Percentiles rank a stretch among this genome's conserved stretches.
These are phyloP conservation scores for Leccinum disarticulatum DNA, from an alignment of 768 basidiomycete genomes.

Conservation along the genomic window DNA sequence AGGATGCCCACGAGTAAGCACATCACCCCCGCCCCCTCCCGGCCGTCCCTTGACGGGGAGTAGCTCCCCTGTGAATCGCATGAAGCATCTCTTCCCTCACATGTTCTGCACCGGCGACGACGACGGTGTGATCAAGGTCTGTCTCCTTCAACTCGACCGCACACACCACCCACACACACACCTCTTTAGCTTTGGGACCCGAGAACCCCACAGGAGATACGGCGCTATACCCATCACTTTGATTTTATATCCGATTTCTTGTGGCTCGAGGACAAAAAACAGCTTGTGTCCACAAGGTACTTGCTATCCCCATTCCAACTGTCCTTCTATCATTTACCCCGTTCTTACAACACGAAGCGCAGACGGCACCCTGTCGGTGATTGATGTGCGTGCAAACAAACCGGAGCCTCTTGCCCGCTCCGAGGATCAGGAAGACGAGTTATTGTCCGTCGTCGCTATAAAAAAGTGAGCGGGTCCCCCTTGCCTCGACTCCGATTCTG, in stretches of 20 bases:
- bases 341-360: constrained; percentile 50
- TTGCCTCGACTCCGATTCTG: background rate
- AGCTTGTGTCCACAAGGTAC: constrained; percentile 86
- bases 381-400: constrained; percentile 86
- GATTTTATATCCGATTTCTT: constrained; percentile 94
- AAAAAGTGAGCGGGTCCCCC: constrained; percentile 55
- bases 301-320: background rate
- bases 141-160: constrained; percentile 11
- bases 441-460: constrained; percentile 82
- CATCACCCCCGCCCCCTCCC: constrained; percentile 4
- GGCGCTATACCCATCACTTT: constrained; percentile 82
- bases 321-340: background rate
- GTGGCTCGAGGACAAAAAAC: constrained; percentile 81
- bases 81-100: constrained; percentile 68
- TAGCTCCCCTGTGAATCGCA: constrained; percentile 85
- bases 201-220: constrained; percentile 59
- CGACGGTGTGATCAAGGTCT: constrained; percentile 89
- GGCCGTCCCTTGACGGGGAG: constrained; percentile 29
- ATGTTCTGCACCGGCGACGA: constrained; percentile 88
- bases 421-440: constrained; percentile 95
- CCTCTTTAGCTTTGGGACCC: constrained; percentile 83
- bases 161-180: background rate
- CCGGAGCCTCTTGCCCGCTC: constrained; percentile 77
- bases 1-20: constrained; percentile 69
- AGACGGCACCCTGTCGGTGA: constrained; percentile 90